Evolutionary conservation across 2,329 filamentous ascomycete species (phyloP), one percentile per base, ranked within the genome.

Genomic region (Fusarium falciforme): DNA sequence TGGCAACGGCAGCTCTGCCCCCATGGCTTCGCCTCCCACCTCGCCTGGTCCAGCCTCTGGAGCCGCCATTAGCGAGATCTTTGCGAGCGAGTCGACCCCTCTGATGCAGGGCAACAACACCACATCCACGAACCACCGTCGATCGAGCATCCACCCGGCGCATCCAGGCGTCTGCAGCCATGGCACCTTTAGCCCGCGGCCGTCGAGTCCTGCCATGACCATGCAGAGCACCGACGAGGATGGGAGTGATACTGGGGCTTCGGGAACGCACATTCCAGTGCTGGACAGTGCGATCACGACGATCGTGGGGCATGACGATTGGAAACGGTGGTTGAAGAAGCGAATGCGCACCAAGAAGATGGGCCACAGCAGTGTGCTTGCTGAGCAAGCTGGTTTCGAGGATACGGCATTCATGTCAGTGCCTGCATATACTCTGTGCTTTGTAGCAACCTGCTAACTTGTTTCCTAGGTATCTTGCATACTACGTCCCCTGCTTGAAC

Each of bases 401-500:
- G 91, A 94, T 79, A 91, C 89, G 25, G 88, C 90, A 67, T 86
- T 90, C 71, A 95, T 97, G 94, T 95, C 85, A 76, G 90, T 83
- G 31, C n/a, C 11, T 7, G 38, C 40, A 10, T 25, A 25, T 38
- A 8, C 20, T 20, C 6, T 25, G 17, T 4, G 29, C 7, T 40
- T 5, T 11, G 3, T 9, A 38, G 16, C 33, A 2, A 25, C 27
- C 10, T 71, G 20, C 69, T 79, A 54, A 77, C 64, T 16, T 64
- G 31, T 22, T 17, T 11, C 17, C 4, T 60, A 95, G 93, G 90
- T 98, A 98, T 80, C 83, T 98, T 70, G 91, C 93, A 5, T 98
- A 99, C 85, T 99, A 99, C 81, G 87, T 99, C 54, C 96, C 96
- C 0, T 94, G 95, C 71, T 85, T 98, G 74, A 95, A 93, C 73